Conservation (phyloP, 2,329 filamentous ascomycete genomes). For the Fusarium beomiforme region DNA sequence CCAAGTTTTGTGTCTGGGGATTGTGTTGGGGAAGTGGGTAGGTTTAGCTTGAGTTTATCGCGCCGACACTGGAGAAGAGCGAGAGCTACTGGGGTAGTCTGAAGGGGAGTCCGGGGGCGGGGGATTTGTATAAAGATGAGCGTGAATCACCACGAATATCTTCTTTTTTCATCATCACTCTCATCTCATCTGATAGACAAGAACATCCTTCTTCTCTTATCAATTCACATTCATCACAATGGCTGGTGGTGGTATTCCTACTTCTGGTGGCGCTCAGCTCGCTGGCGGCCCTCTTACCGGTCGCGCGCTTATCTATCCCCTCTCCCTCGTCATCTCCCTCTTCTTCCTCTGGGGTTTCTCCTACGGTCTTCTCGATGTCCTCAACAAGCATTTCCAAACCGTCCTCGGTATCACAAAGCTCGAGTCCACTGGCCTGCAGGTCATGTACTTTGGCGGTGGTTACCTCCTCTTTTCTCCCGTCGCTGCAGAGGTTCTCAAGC, state of each 20-base stretch:
- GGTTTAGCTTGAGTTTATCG: background rate
- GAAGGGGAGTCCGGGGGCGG: background rate
- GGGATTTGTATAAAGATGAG: conserved; percentile 32
- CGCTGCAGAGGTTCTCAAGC: conserved; percentile 70
- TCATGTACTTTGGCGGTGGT: conserved; percentile 65
- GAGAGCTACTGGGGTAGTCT: background rate
- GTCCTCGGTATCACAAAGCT: conserved; percentile 55
- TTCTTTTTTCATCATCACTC: conserved; percentile 9
- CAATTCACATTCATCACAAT: conserved; percentile 18
- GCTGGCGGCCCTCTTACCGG: conserved; percentile 40
- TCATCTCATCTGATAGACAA: conserved; percentile 19
- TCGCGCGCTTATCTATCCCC: conserved; percentile 62
- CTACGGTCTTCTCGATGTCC: conserved; percentile 58
- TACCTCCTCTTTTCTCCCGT: conserved; percentile 54
- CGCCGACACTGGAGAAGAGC: background rate
- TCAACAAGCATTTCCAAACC: conserved; percentile 61
- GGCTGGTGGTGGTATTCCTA: conserved; percentile 37
- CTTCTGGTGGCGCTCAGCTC: conserved; percentile 32
- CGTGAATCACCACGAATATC: background rate
- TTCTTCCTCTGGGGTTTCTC: conserved; percentile 61
- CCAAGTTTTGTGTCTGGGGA: conserved; percentile 21
- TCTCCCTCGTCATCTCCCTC: conserved; percentile 64
- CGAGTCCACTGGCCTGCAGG: conserved; percentile 58
- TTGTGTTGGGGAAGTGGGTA: conserved; percentile 32
- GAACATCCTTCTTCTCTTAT: background rate